These are phyloP conservation scores for Isatis lusitanica DNA, from an alignment of 441 rosid genomes.

Conservation along the genomic window DNA sequence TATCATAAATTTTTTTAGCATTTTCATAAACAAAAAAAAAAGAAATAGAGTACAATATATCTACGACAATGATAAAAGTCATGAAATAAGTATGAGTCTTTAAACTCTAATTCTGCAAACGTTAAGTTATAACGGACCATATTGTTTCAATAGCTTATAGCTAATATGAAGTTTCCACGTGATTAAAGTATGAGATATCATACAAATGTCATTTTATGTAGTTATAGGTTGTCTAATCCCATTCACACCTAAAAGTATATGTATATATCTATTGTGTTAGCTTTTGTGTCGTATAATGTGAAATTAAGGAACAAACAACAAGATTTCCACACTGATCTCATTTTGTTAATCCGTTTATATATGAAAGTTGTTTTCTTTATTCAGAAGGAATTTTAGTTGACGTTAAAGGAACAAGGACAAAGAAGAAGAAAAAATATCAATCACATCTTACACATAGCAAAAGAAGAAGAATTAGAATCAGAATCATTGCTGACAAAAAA, in stretches of 20 bases:
- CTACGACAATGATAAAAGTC: too few relatives aligned
- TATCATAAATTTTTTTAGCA: background rate
- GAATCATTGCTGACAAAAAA: background rate
- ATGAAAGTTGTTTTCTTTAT: slow-evolving; percentile 21
- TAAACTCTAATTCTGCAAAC: too few relatives aligned
- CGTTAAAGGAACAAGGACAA: slow-evolving; percentile 13
- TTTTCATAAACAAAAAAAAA: background rate
- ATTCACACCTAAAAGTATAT: background rate
- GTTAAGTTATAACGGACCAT: background rate
- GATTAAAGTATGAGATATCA: background rate
- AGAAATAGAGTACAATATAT: too few relatives aligned
- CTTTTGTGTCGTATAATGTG: background rate
- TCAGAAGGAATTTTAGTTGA: slow-evolving; percentile 18
- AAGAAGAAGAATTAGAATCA: slow-evolving; percentile 19
- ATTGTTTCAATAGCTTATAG: too few relatives aligned
- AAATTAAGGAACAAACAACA: slow-evolving; percentile 9
- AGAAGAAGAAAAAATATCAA: background rate
- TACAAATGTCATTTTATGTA: background rate
- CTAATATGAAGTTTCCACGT: background rate
- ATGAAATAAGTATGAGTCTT: too few relatives aligned
- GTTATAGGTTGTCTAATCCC: background rate
- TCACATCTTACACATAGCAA: slow-evolving; percentile 18
- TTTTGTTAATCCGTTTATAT: slow-evolving; percentile 10
- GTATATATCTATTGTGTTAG: background rate
- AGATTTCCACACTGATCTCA: slow-evolving; percentile 9